Percentiles rank a stretch among this genome's conserved stretches.
Evolutionary conservation across 1,139 yeast genomes (phyloP).

Genomic region (Candida sojae): DNA sequence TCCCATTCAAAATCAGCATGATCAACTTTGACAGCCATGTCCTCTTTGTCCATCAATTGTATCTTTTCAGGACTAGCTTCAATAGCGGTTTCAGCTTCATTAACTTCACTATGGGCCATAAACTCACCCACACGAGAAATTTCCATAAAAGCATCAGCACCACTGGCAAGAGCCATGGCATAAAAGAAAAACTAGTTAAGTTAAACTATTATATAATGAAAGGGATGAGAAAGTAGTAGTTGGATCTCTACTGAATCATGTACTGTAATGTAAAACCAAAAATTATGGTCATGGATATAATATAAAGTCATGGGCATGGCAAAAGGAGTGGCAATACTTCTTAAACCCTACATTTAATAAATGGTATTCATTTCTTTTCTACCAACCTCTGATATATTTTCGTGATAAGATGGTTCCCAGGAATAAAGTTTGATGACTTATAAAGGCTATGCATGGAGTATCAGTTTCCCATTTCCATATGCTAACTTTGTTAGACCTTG

Average conservation of each 20-base stretch:
- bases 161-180: constrained; percentile 70
- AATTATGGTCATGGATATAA: constrained; percentile 74
- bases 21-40: constrained; percentile 45
- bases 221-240: constrained; percentile 81
- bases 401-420: constrained; percentile 69
- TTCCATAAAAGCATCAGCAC: constrained; percentile 71
- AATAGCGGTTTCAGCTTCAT: constrained; percentile 15
- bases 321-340: constrained; percentile 61
- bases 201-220: constrained; percentile 65
- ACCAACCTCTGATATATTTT: constrained; percentile 49
- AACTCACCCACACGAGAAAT: constrained; percentile 58
- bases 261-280: constrained; percentile 60
- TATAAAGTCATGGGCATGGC: constrained; percentile 59
- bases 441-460: constrained; percentile 11
- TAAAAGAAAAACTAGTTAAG: constrained; percentile 55
- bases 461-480: no score
- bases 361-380: constrained; percentile 50
- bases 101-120: constrained; percentile 33
- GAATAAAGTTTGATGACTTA: constrained; percentile 46
- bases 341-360: constrained; percentile 50
- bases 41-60: constrained; percentile 22
- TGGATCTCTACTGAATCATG: constrained; percentile 49
- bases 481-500: no score
- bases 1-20: constrained; percentile 75
- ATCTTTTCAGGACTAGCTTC: constrained; percentile 27